Evolutionary conservation across 768 basidiomycete species (phyloP).

Genomic region (Rhizopogon sp.): DNA sequence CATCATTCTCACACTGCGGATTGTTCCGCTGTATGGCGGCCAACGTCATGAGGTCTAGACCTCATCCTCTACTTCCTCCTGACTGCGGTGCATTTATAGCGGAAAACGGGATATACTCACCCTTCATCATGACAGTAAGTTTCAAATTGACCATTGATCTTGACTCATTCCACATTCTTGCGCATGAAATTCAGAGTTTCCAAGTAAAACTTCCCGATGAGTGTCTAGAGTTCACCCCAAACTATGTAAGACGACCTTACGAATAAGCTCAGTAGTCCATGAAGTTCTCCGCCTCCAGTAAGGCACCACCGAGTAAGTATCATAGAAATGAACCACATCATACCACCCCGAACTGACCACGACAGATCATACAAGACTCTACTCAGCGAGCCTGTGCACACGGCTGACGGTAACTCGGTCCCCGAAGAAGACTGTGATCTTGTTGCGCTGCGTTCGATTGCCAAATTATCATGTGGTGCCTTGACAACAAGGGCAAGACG

Average conservation of each 20-base stretch:
- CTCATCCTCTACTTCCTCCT: no score
- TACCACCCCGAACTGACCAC: neutral
- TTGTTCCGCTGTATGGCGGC: no score
- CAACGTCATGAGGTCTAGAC: no score
- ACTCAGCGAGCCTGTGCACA: slow-evolving; percentile 25
- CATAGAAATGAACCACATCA: no score
- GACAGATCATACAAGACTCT: slow-evolving; percentile 33
- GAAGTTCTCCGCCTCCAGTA: slow-evolving; percentile 37
- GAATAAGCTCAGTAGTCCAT: slow-evolving; percentile 29
- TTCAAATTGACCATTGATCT: neutral
- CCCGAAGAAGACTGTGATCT: slow-evolving; percentile 34
- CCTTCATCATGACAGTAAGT: neutral
- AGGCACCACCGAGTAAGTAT: slow-evolving; percentile 21
- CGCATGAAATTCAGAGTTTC: slow-evolving; percentile 4
- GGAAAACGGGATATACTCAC: no score
- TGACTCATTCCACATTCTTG: neutral
- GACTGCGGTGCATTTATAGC: no score
- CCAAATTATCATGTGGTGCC: slow-evolving; percentile 38
- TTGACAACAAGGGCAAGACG: slow-evolving; percentile 15
- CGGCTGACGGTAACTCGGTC: slow-evolving; percentile 27
- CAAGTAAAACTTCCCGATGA: slow-evolving; percentile 24
- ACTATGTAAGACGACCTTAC: slow-evolving; percentile 33
- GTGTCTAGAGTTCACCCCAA: slow-evolving; percentile 17
- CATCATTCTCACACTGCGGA: no score
- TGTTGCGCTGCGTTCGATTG: slow-evolving; percentile 36